Base-by-base conservation (phyloP, 2,329 filamentous ascomycete genomes). In the Talaromyces sp. region DNA sequence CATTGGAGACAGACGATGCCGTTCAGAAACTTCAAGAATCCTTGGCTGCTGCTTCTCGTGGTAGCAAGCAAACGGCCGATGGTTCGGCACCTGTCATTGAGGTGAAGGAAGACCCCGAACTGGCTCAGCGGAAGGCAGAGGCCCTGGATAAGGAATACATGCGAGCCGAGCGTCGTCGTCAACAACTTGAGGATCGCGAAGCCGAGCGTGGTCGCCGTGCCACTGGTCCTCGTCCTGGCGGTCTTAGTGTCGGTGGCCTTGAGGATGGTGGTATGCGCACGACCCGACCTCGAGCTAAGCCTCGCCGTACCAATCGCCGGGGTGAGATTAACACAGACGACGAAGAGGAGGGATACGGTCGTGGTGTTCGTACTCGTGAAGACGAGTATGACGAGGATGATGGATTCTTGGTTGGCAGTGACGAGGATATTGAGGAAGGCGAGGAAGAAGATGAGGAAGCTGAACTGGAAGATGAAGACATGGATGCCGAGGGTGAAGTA, bases 361-460 rank as follows among this genome's bases (percentile, higher is more conserved):
- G 75, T 22, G 70, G 76, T 37, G 70, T 73, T 3, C 71, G 75
- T 20, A 77, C 70, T 73, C 87, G 88, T 69, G 85, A 91, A 70
- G 88, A 95, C 72, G 87, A 92, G 64, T 92, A 92, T 65, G 89
- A 93, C 67, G 87, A 89, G 65, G 87, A 89, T 43, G 89, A 92
- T 65, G 89, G 88, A 48, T 93, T 93, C 73, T 85, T 93, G 47
- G 77, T 77, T 20, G 71, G 70, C 14, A 78, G 75, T 42, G 77
- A 80, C 45, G 77, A 80, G 62, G 77, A 80, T 42, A 66, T 70
- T 2, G 77, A 80, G 54, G 64, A 77, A 29, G 75, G 70, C 14
- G 77, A 72, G 8, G 72, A 72, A 20, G 75, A 75, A 19, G 75
- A 73, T 4, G 77, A 77, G 11, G 74, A 75, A 42, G 74, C 75